These are phyloP conservation scores for Cladosporium sp. DNA, from an alignment of 2,329 filamentous ascomycete species.

Conservation along the genomic window DNA sequence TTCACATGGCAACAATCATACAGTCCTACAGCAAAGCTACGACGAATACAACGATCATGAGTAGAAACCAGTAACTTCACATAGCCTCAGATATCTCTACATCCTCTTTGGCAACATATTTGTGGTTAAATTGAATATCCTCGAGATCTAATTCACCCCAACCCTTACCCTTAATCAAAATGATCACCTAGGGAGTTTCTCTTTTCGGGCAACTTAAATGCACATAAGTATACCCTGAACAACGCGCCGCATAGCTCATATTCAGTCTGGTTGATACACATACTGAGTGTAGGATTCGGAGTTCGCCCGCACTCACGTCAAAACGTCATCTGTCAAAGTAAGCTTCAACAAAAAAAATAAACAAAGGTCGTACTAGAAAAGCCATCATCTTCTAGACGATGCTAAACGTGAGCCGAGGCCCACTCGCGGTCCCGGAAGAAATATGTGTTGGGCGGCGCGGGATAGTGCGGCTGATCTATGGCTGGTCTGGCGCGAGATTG, in stretches of 20 bases:
- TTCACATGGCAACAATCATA: background rate
- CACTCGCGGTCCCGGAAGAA: constrained; percentile 3
- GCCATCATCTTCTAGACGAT: background rate
- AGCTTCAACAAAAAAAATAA: background rate
- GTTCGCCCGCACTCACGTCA: background rate
- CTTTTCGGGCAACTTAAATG: background rate
- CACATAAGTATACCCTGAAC: background rate
- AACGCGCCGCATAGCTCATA: background rate
- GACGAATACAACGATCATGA: background rate
- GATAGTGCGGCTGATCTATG: constrained; percentile 8
- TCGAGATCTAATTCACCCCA: background rate
- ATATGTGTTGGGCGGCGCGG: constrained; percentile 13
- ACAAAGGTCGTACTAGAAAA: background rate
- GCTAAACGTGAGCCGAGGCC: background rate
- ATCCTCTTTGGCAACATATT: background rate
- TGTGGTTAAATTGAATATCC: background rate
- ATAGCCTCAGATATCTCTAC: background rate
- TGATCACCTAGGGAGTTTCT: background rate
- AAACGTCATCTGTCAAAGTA: background rate
- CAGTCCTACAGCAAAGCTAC: background rate
- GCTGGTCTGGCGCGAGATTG: background rate
- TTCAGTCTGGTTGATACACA: background rate
- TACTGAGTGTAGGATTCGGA: background rate
- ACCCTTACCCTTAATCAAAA: background rate
- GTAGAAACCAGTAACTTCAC: background rate